Base-by-base conservation (phyloP, 177 flowering plant species). In the Tripterygium wilfordii region DNA sequence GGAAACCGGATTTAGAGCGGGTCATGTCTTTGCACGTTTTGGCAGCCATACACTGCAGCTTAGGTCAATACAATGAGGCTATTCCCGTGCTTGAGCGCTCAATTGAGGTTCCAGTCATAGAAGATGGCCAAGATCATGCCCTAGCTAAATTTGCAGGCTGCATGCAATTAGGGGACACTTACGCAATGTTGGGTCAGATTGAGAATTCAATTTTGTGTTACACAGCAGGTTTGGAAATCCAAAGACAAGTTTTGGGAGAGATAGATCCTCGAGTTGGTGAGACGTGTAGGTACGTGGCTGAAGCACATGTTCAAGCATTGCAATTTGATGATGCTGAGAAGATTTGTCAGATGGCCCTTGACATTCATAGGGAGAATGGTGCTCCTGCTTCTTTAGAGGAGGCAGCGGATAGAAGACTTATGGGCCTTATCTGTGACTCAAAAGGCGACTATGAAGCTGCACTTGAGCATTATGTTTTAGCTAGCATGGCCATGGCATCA, bases 91-190 rank as follows among this genome's bases (percentile, higher is more conserved):
- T 80, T 17, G 81, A 77, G 54, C 63, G 65, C 8, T 75, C 86
- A 1, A 73, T 80, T 50, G 77, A 72, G 15, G 59, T 75, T 35
- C 74, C 81, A 8, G 63, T 36, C 1, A 51, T 72, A 24, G 72
- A 77, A 40, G 66, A 66, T 41, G 81, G 83, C 23, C 63, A 70
- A 48, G 43, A 62, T 30, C 77, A 78, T 52, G 80, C 77, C n/a
- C 70, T 80, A 7, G 86, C 86, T 16, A 77, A 77, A 42, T 80
- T 80, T 54, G 68, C 81, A 1, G 86, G 86, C 16, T 71, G 72
- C 52, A 80, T 80, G 86, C 81, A 75, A 56, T 57, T 80, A 29
- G 86, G 86, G 12, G 86, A 80, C 42, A 72, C 80, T 16, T 80
- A 80, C 51, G 75, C 77, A 8, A 56, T 77, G 73, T 14, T 72